Base-by-base conservation (phyloP, 2,329 filamentous ascomycete species). In the Metarhizium rileyi region DNA sequence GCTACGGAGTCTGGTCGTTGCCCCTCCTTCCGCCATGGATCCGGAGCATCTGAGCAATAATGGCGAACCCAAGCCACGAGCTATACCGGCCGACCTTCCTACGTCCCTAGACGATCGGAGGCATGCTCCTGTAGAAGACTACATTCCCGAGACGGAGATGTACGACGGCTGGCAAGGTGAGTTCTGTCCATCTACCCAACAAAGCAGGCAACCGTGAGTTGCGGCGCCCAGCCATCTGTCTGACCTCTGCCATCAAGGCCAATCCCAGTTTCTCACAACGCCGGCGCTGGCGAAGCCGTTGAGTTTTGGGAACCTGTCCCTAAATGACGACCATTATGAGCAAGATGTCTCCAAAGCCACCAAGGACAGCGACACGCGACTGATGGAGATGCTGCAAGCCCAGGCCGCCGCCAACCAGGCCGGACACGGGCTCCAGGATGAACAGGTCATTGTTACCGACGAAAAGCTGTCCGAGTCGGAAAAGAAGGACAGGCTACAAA, bases 151-250 rank as follows among this genome's bases (percentile, higher is more conserved):
- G 74, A 95, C 90, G 38, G 93, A 97, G 74, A 89, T 96, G 72
- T 98, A 97, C 67, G 93, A 98, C 77, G 93, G 89, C 58, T 98
- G 93, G 93, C 90, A 97, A 83, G 91, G 91, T 76, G 57, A 54
- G 72, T 70, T n/a, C n/a, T n/a, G n/a, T n/a, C n/a, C 33, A 45
- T 36, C 51, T 52, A 48, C 52, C 26, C 43, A 40, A 7, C 23
- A 43, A 38, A 30, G 38, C 46, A 26, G 27, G 28, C 47, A 23
- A 41, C 30, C 45, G 30, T 28, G 30, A 54, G 26, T 41, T 18
- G 5, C 5, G n/a, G 16, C n/a, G 35, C 35, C 18, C 35, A n/a
- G 9, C 5, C 22, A 42, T 3, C 18, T 23, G 23, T 20, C 36
- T 49, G 35, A 57, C 60, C 66, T 51, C 59, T n/a, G n/a, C 22